phyloP scores from a whole-genome alignment of 495 filamentous ascomycete genomes.

The Oidiodendron maius region DNA sequence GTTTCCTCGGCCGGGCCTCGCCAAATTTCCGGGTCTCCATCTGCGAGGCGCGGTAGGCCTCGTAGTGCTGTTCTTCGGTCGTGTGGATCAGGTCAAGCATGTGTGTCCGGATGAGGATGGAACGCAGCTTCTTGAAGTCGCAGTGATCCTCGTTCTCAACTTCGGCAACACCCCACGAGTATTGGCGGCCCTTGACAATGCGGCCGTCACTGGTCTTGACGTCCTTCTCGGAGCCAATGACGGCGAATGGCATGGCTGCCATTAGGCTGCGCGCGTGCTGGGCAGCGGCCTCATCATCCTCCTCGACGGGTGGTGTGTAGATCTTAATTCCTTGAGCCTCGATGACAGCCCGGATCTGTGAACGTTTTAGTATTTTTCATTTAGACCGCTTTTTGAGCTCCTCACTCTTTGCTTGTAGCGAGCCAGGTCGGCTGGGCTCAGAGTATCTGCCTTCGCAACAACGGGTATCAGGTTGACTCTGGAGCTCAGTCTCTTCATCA shows the following conservation, averaged over 20 bases:
- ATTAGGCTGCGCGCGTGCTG: constrained; percentile 90
- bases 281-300: constrained; percentile 94
- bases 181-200: constrained; percentile 97
- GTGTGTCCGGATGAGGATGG: constrained; percentile 98
- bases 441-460: constrained; percentile 95
- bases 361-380: constrained; percentile 1
- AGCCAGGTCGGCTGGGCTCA: constrained; percentile 84
- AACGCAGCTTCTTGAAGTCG: constrained; percentile 99
- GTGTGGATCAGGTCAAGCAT: constrained; percentile 99
- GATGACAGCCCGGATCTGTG: constrained; percentile 85
- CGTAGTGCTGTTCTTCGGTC: constrained; percentile 97
- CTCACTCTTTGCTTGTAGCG: constrained; percentile 88
- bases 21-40: constrained; percentile 99
- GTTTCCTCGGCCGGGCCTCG: constrained; percentile 91
- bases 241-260: constrained; percentile 96
- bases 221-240: constrained; percentile 98
- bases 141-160: constrained; percentile 99
- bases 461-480: constrained; percentile 98
- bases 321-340: constrained; percentile 99
- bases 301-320: constrained; percentile 94
- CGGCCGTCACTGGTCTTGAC: constrained; percentile 93
- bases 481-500: constrained; percentile 97
- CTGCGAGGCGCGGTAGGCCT: constrained; percentile 96
- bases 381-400: not conserved
- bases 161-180: constrained; percentile 98